phyloP scores from a whole-genome alignment of 1,284 basidiomycete species.

The Naganishia albida region DNA sequence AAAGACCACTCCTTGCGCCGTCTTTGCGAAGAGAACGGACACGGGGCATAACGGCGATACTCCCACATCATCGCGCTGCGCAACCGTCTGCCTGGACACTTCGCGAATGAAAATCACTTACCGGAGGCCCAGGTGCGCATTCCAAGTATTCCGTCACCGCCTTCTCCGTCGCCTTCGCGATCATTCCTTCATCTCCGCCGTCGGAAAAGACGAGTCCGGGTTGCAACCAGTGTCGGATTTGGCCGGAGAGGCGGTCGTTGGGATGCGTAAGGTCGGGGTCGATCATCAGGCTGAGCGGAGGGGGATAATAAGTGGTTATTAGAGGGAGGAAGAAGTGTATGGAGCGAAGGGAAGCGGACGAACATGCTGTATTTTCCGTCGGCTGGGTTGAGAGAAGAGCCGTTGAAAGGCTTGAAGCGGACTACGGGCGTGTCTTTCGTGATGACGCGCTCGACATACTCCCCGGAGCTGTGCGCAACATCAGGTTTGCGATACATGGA shows the following conservation, averaged over 20 bases:
- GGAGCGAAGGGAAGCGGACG: not conserved
- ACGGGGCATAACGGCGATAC: no score
- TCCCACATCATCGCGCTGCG: no score
- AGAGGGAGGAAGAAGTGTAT: not conserved
- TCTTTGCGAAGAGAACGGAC: no score
- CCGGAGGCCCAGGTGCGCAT: slow-evolving; percentile 28
- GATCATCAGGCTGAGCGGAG: slow-evolving; percentile 13
- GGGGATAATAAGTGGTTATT: not conserved
- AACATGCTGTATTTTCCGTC: slow-evolving; percentile 12
- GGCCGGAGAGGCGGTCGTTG: slow-evolving; percentile 29
- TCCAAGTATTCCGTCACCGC: slow-evolving; percentile 28
- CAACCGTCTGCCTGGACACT: no score
- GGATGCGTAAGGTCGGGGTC: slow-evolving; percentile 26
- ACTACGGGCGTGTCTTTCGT: slow-evolving; percentile 14
- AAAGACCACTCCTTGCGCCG: no score
- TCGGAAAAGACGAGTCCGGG: slow-evolving; percentile 7
- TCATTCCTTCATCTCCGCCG: not conserved
- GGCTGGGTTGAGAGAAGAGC: not conserved
- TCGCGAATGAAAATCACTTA: not conserved
- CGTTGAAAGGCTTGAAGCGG: slow-evolving; percentile 14
- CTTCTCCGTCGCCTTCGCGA: slow-evolving; percentile 1
- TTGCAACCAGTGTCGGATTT: slow-evolving; percentile 27
- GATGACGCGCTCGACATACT: slow-evolving; percentile 13
- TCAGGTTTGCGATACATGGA: not conserved
- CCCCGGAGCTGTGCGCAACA: not conserved